Conservation (phyloP, 1,139 yeast species). For the Candida sanyaensis region DNA sequence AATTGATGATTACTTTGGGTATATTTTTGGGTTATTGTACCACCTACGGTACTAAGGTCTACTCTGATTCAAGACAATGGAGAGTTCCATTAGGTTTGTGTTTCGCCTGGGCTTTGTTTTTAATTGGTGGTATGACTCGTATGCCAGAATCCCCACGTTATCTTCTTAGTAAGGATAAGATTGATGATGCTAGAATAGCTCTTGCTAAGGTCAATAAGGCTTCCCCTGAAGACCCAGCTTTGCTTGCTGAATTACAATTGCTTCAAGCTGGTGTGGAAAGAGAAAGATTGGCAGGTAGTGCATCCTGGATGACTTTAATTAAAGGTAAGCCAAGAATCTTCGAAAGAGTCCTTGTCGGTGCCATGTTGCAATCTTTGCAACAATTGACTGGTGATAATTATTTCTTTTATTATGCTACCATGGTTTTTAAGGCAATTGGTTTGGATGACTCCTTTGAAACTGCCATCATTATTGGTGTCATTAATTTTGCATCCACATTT, state of each 20-base stretch:
- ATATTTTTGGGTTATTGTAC: slow-evolving; percentile 67
- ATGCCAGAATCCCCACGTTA: slow-evolving; percentile 70
- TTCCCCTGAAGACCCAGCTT: slow-evolving; percentile 59
- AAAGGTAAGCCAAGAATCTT: slow-evolving; percentile 68
- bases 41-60: slow-evolving; percentile 59
- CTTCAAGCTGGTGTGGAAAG: slow-evolving; percentile 65
- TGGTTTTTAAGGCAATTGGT: slow-evolving; percentile 77
- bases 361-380: slow-evolving; percentile 66
- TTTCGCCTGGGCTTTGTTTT: slow-evolving; percentile 57
- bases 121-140: slow-evolving; percentile 54
- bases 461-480: slow-evolving; percentile 74
- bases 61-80: slow-evolving; percentile 58
- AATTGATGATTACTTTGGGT: slow-evolving; percentile 69
- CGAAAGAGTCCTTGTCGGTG: slow-evolving; percentile 65
- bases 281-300: slow-evolving; percentile 63
- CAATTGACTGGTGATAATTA: slow-evolving; percentile 82
- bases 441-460: slow-evolving; percentile 78
- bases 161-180: slow-evolving; percentile 36
- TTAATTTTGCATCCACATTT: slow-evolving; percentile 76
- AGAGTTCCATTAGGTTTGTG: slow-evolving; percentile 64
- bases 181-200: slow-evolving; percentile 50
- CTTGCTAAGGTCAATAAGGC: slow-evolving; percentile 65
- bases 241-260: slow-evolving; percentile 57
- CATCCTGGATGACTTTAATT: slow-evolving; percentile 65
- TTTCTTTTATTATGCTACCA: slow-evolving; percentile 81